Evolutionary conservation across 805 yeast genomes (phyloP).

Genomic region (Kurtzmaniella cleridarum): DNA sequence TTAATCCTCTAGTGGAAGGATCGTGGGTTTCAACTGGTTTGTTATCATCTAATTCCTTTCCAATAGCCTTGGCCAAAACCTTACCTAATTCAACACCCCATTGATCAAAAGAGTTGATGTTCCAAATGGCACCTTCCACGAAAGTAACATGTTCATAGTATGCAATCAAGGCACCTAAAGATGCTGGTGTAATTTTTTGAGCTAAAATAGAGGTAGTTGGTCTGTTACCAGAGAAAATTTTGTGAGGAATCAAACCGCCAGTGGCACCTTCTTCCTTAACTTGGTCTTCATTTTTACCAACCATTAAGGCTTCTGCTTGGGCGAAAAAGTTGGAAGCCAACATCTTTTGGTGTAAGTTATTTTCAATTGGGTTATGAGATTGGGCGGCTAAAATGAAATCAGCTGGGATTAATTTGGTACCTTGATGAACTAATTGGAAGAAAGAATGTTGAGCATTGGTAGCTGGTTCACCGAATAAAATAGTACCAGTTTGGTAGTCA

Average conservation of each 20-base stretch:
- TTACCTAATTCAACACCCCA: slow-evolving; percentile 99
- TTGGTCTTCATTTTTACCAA: slow-evolving; percentile 82
- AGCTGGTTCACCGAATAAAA: slow-evolving; percentile 97
- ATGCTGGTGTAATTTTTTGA: slow-evolving; percentile 93
- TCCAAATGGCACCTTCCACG: slow-evolving; percentile 99
- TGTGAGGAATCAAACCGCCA: slow-evolving; percentile 87
- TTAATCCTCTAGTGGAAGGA: slow-evolving; percentile 84
- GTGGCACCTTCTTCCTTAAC: slow-evolving; percentile 88
- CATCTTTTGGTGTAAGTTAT: slow-evolving; percentile 94
- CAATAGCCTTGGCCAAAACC: slow-evolving; percentile 93
- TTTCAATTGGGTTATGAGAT: slow-evolving; percentile 95
- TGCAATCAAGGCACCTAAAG: slow-evolving; percentile 93
- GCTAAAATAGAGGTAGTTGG: slow-evolving; percentile 97
- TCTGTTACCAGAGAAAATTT: slow-evolving; percentile 95
- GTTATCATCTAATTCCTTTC: slow-evolving; percentile 73
- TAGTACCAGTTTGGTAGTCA: slow-evolving; percentile 92
- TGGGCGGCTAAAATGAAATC: slow-evolving; percentile 96
- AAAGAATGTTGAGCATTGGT: slow-evolving; percentile 98
- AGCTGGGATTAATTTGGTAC: slow-evolving; percentile 94
- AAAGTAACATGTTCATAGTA: slow-evolving; percentile 97
- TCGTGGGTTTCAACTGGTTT: slow-evolving; percentile 66
- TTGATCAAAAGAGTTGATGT: slow-evolving; percentile 98
- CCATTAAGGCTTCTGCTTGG: slow-evolving; percentile 96
- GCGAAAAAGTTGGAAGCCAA: slow-evolving; percentile 99
- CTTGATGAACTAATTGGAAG: slow-evolving; percentile 99